Base-by-base conservation (phyloP, 495 filamentous ascomycete species). In the Penicillium pulvis region DNA sequence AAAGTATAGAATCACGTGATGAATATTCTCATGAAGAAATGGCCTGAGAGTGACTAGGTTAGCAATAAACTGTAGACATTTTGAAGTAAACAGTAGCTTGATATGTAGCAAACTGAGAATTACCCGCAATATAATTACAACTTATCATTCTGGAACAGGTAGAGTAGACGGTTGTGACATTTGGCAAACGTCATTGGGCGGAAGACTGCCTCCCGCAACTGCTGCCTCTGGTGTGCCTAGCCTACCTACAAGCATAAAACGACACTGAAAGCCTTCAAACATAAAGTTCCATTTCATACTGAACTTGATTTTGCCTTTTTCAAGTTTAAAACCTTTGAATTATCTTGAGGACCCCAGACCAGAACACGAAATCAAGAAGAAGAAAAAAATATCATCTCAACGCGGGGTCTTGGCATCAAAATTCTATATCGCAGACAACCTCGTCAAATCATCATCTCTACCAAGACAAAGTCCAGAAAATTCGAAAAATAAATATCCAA, bases 111-210 rank as follows among this genome's bases (percentile, higher is more conserved):
- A 23, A 23, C 2, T 28, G 1, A 28, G 6, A 28, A 28, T 5
- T 4, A 28, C 28, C 6, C 6, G 4, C 28, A 28, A 7, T 28
- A 7, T 28, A 28, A 4, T 28, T 7, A 7, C 28, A 28, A 4
- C 6, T 7, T 4, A 1, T 28, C 1, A 28, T 28, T 11, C 9
- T 36, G 10, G 7, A 3, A 36, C 0, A 12, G 33, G 33, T 26
- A 10, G 12, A 47, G 12, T 11, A 12, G 6, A 47, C 19, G 4
- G 26, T 26, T 24, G 20, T 26, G 44, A 12, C 44, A 52, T 52
- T 35, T 51, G 23, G 24, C 48, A 28, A 45, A 70, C 65, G 65
- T 68, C 65, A 70, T 70, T 66, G 65, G 64, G 62, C 60, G 67
- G 60, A 62, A 59, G 54, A 63, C 59, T 46, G 16, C 59, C 36